A percentile compares a stretch with the other conserved stretches of the same genome.
These are phyloP conservation scores for Quercus dentata DNA, from an alignment of 306 rosid genomes.

Conservation along the genomic window DNA sequence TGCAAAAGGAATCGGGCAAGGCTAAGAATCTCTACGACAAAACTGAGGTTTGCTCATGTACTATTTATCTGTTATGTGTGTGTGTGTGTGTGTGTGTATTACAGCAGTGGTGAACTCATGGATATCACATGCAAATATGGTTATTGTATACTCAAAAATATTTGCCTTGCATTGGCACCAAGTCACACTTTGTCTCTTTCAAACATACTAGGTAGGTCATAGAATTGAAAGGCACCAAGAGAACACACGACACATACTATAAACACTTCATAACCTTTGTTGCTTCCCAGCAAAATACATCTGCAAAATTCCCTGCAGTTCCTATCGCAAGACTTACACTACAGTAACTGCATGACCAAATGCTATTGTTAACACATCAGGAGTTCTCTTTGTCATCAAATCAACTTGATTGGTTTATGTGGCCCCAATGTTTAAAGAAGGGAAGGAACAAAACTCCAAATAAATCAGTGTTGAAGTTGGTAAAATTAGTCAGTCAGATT, in stretches of 20 bases:
- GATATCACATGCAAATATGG: background rate
- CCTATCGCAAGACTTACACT: no score
- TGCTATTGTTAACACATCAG: background rate
- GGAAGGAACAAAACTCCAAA: background rate
- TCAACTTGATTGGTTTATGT: background rate
- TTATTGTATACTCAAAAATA: background rate
- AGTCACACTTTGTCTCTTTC: background rate
- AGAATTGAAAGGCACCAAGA: no score
- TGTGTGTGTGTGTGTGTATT: background rate
- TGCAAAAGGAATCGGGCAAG: slow-evolving; percentile 39
- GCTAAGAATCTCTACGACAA: slow-evolving; percentile 33
- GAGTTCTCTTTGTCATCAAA: background rate
- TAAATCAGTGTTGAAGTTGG: background rate
- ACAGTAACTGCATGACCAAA: no score
- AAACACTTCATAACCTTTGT: no score
- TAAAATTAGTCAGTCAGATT: background rate
- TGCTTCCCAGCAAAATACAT: no score
- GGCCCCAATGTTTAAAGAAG: background rate
- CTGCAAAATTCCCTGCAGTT: no score
- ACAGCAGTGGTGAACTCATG: background rate
- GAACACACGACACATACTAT: no score
- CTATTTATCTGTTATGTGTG: background rate
- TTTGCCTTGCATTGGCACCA: background rate
- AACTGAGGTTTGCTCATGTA: slow-evolving; percentile 44
- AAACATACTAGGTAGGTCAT: no score